These are phyloP conservation scores for Scopulariopsis brevicaulis DNA, from an alignment of 2,329 filamentous ascomycete genomes.

Conservation along the genomic window DNA sequence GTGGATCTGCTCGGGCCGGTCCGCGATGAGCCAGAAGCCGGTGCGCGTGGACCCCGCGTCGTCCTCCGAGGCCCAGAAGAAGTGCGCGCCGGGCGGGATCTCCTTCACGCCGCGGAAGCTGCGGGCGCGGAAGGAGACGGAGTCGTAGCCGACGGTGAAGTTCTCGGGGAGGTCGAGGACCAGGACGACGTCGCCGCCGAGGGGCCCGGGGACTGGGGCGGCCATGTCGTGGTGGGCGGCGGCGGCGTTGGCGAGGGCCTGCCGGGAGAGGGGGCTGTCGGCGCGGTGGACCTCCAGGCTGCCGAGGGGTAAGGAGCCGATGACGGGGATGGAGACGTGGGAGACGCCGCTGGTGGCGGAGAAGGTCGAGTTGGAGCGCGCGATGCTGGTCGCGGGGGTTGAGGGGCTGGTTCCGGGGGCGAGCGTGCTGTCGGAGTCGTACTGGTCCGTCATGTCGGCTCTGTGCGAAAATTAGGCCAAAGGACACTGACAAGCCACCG, in stretches of 20 bases:
- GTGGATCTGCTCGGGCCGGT: slow-evolving; percentile 21
- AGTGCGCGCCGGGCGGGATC: slow-evolving; percentile 43
- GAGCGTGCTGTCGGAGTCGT: background rate
- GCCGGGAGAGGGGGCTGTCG: slow-evolving; percentile 4
- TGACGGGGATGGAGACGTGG: slow-evolving; percentile 22
- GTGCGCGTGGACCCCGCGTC: slow-evolving; percentile 34
- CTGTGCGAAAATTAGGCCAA: background rate
- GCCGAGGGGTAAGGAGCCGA: slow-evolving; percentile 29
- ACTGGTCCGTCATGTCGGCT: background rate
- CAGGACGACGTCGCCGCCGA: slow-evolving; percentile 37
- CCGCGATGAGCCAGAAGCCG: slow-evolving; percentile 44
- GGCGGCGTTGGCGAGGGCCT: slow-evolving; percentile 8
- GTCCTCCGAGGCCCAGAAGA: slow-evolving; percentile 45
- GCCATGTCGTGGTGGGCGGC: background rate
- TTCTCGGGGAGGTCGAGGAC: slow-evolving; percentile 37
- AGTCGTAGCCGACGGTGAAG: slow-evolving; percentile 43
- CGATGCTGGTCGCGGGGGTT: background rate
- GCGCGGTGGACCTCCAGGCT: slow-evolving; percentile 24
- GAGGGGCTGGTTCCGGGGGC: background rate
- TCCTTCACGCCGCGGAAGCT: slow-evolving; percentile 42
- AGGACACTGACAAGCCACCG: background rate
- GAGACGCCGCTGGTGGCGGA: slow-evolving; percentile 13
- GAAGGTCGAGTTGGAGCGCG: background rate
- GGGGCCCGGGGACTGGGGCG: background rate
- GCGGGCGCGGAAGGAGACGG: slow-evolving; percentile 31